Evolutionary conservation across 1,139 yeast species (phyloP), one percentile per base, ranked within the genome.

Genomic region (Hanseniaspora gamundiae): DNA sequence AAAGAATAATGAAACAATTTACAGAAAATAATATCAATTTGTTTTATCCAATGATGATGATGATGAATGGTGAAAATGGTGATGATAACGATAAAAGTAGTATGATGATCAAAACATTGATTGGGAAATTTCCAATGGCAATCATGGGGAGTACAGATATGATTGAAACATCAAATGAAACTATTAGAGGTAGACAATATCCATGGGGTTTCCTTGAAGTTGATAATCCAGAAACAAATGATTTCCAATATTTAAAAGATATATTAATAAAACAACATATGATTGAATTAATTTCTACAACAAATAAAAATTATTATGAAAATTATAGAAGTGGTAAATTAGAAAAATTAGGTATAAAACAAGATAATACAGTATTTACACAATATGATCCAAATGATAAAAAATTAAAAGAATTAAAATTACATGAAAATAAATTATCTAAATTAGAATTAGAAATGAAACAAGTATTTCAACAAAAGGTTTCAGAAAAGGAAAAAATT

Each of bases 161-260:
- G 52, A 86, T 88, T 33, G 73, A 73, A 55, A 78, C 84, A 42
- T 57, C 73, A 28, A 87, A 82, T 56, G 97, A 17, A 4, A 60
- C 68, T 36, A 94, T 87, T 40, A 80, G 97, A 61, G 97, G 96
- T 52, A 84, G 99, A 67, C 69, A 74, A 52, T 93, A 93, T 64
- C 98, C 98, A 49, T 93, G 99, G 99, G 99, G 99, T 52, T 72
- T 83, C 21, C 83, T 91, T 59, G 97, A 91, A 66, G 94, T 93
- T 51, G 97, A 88, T 63, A 91, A 91, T 63, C 94, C 86, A 65
- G 78, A 78, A 44, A 97, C 93, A 63, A 84, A 91, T 62, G 99
- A 93, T 67, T 93, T 93, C 63, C 79, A 83, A 55, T 80, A 80
- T 64, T 76, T 93, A 60, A 84, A 96, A 57, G 94, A 91, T 64